Percentiles rank a stretch among this genome's conserved stretches.
phyloP scores from a whole-genome alignment of 129 eudicot species.

The Lactuca saligna region DNA sequence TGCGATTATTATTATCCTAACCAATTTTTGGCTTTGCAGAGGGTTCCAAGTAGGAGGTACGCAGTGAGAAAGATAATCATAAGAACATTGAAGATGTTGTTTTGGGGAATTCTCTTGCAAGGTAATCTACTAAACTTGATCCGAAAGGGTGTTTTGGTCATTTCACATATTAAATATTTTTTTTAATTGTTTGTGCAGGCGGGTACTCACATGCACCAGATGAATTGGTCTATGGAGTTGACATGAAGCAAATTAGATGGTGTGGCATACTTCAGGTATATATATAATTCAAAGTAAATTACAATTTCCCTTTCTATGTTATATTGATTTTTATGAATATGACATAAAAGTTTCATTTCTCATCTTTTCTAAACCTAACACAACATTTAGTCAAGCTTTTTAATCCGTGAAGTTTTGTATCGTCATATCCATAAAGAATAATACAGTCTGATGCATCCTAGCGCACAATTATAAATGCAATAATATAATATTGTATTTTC shows the following conservation, averaged over 20 bases:
- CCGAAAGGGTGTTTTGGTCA: background rate
- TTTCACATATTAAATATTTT: background rate
- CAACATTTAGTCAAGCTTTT: background rate
- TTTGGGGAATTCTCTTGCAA: conserved; percentile 86
- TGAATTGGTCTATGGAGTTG: conserved; percentile 64
- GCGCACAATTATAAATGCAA: background rate
- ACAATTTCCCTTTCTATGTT: too few relatives aligned
- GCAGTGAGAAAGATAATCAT: conserved; percentile 66
- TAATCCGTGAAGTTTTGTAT: too few relatives aligned
- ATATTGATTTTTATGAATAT: background rate
- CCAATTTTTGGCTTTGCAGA: conserved; percentile 35
- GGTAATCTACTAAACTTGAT: conserved; percentile 36
- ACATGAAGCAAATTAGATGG: conserved; percentile 77
- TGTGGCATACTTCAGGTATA: conserved; percentile 89
- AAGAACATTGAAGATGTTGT: conserved; percentile 73
- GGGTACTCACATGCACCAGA: conserved; percentile 85
- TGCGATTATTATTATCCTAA: background rate
- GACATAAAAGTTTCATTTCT: background rate
- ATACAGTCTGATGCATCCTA: background rate
- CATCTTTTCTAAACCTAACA: background rate
- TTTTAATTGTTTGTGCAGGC: conserved; percentile 36
- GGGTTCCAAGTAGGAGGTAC: conserved; percentile 43
- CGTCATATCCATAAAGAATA: background rate
- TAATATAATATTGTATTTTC: background rate
- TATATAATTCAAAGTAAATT: background rate